Conservation (phyloP, 2,329 filamentous ascomycete species). For the Zymoseptoria passerinii region DNA sequence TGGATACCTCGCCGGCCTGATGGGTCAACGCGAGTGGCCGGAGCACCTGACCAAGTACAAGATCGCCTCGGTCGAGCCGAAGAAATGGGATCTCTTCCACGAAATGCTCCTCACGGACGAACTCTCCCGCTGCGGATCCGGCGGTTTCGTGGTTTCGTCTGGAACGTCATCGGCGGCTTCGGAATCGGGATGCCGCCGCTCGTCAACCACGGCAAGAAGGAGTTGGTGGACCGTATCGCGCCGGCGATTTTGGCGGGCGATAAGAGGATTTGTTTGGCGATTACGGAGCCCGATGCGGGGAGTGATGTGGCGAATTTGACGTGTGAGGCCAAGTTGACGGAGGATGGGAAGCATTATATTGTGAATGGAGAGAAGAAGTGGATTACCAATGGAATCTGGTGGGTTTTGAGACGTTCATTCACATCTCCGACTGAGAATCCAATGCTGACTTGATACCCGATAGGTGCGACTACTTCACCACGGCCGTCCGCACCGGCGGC, state of each 20-base stretch:
- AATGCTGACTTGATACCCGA: constrained; percentile 3
- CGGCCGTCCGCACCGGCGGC: constrained; percentile 76
- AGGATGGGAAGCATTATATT: constrained; percentile 97
- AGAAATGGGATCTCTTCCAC: constrained; percentile 98
- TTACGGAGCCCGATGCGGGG: constrained; percentile 91
- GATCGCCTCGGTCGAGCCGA: constrained; percentile 68
- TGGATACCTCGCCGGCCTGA: constrained; percentile 84
- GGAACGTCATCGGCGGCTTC: constrained; percentile 95
- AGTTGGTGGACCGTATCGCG: constrained; percentile 75
- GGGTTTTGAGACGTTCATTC: constrained; percentile 7
- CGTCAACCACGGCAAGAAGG: constrained; percentile 83
- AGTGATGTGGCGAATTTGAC: constrained; percentile 91
- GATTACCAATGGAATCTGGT: constrained; percentile 86
- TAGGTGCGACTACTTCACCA: constrained; percentile 96
- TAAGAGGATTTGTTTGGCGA: constrained; percentile 95
- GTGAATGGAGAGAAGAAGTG: constrained; percentile 99
- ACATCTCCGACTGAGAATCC: not conserved
- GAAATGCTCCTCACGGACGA: constrained; percentile 94
- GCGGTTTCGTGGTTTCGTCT: constrained; percentile 89
- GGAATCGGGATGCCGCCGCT: constrained; percentile 89
- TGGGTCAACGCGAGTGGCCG: constrained; percentile 71
- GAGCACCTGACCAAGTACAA: constrained; percentile 61
- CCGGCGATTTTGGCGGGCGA: constrained; percentile 83
- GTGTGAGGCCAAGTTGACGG: constrained; percentile 88
- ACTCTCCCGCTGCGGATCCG: constrained; percentile 77